These are phyloP conservation scores for Raffaelea deltoideospora DNA, from an alignment of 2,329 filamentous ascomycete species.

Conservation along the genomic window DNA sequence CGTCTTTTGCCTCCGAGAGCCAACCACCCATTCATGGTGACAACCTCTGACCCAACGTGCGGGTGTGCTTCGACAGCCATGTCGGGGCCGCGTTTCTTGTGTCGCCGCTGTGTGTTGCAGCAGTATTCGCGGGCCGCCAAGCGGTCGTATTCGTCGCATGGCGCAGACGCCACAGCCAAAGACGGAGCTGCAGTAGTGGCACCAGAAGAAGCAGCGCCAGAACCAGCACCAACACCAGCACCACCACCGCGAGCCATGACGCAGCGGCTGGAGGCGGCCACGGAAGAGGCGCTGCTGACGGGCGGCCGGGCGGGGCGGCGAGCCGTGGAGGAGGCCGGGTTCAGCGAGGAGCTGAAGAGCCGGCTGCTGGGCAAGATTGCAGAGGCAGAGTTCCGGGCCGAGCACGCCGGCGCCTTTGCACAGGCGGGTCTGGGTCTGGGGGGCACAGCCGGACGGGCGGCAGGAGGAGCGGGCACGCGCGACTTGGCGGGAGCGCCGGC, in stretches of 20 bases:
- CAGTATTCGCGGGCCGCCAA: no score
- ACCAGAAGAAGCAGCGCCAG: slow-evolving; percentile 8
- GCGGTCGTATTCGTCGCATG: not conserved
- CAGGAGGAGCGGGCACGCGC: slow-evolving; percentile 51
- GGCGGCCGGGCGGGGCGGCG: slow-evolving; percentile 44
- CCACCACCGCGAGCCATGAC: slow-evolving; percentile 31
- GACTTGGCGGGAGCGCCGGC: slow-evolving; percentile 51
- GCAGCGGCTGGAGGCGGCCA: slow-evolving; percentile 44
- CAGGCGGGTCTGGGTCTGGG: slow-evolving; percentile 21
- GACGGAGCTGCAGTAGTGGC: not conserved
- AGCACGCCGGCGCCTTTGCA: slow-evolving; percentile 32
- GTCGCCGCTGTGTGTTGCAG: not conserved
- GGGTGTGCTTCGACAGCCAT: not conserved
- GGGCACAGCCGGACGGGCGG: slow-evolving; percentile 20
- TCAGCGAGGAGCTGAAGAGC: slow-evolving; percentile 47
- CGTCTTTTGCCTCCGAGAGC: no score
- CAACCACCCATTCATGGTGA: no score
- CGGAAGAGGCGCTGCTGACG: slow-evolving; percentile 44
- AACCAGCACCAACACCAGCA: no score
- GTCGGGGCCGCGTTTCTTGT: slow-evolving; percentile 1
- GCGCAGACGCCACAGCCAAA: not conserved
- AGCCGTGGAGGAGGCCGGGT: slow-evolving; percentile 46
- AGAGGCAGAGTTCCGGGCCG: slow-evolving; percentile 35
- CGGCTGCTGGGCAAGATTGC: slow-evolving; percentile 41
- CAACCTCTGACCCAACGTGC: no score